These are phyloP conservation scores for Emericellopsis cladophorae DNA, from an alignment of 2,329 filamentous ascomycete genomes.

Conservation along the genomic window DNA sequence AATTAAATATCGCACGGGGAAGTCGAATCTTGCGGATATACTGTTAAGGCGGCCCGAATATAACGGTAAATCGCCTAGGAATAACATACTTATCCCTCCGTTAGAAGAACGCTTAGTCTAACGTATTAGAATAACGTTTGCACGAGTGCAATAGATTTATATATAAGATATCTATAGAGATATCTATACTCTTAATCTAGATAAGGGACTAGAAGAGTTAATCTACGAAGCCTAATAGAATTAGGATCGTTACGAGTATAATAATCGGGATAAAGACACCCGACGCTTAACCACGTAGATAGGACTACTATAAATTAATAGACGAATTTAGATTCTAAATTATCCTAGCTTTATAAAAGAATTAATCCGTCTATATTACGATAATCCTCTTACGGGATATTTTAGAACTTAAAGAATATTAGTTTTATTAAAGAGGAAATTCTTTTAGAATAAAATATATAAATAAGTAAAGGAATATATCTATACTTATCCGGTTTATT, in stretches of 20 bases:
- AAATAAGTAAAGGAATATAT: background rate
- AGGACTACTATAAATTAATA: background rate
- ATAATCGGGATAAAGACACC: background rate
- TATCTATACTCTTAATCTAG: slow-evolving; percentile 6
- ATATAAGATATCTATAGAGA: slow-evolving; percentile 3
- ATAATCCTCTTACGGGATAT: too few species aligned
- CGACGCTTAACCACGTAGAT: too few species aligned
- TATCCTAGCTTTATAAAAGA: too few species aligned
- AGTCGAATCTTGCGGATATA: too few species aligned
- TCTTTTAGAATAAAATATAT: background rate
- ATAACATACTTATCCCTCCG: background rate
- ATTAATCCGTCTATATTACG: too few species aligned
- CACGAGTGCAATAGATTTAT: background rate
- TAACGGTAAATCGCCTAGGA: too few species aligned
- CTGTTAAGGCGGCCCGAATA: too few species aligned
- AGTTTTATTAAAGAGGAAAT: background rate
- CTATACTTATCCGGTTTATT: background rate
- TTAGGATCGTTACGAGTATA: slow-evolving; percentile 5
- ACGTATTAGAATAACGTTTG: background rate
- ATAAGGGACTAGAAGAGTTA: slow-evolving; percentile 5
- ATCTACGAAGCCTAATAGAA: background rate
- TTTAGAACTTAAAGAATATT: background rate
- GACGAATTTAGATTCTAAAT: background rate
- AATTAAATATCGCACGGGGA: too few species aligned
- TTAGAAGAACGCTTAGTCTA: background rate